phyloP scores from a whole-genome alignment of 805 yeast species.

The Cyberlindnera subsufficiens region DNA sequence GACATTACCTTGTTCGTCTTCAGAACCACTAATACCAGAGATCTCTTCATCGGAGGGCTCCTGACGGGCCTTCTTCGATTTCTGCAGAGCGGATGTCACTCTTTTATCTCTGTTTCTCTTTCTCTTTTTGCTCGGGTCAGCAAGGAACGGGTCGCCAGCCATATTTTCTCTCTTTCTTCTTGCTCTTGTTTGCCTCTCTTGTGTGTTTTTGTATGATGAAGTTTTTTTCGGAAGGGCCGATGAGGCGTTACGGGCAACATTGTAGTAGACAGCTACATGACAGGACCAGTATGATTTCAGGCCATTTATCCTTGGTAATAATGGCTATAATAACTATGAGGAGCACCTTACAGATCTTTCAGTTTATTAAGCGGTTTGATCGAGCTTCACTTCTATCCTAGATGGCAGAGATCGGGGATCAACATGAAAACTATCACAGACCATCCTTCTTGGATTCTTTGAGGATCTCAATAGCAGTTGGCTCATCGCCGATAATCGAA shows the following conservation, averaged over 20 bases:
- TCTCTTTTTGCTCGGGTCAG: conserved; percentile 43
- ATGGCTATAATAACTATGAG: too few relatives aligned
- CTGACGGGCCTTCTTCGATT: background rate
- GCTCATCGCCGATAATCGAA: conserved; percentile 25
- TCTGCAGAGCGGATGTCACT: conserved; percentile 3
- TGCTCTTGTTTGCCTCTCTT: background rate
- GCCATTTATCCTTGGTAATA: too few relatives aligned
- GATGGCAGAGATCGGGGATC: background rate
- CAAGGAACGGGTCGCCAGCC: conserved; percentile 59
- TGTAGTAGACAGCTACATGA: too few relatives aligned
- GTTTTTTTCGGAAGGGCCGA: too few relatives aligned
- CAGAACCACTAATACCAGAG: conserved; percentile 44
- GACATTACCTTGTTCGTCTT: conserved; percentile 39
- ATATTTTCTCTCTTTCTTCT: conserved; percentile 17
- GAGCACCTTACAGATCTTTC: too few relatives aligned
- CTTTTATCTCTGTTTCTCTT: conserved; percentile 11
- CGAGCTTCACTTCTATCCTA: background rate
- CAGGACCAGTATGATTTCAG: too few relatives aligned
- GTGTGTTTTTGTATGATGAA: background rate
- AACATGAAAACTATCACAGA: background rate
- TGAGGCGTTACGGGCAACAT: too few relatives aligned
- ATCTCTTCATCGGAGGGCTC: conserved; percentile 43
- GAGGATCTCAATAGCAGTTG: conserved; percentile 19
- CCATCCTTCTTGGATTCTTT: conserved; percentile 5
- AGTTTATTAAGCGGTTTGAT: background rate